These are phyloP conservation scores for Hirsutella rhossiliensis DNA, from an alignment of 2,329 filamentous ascomycete species.

Conservation along the genomic window DNA sequence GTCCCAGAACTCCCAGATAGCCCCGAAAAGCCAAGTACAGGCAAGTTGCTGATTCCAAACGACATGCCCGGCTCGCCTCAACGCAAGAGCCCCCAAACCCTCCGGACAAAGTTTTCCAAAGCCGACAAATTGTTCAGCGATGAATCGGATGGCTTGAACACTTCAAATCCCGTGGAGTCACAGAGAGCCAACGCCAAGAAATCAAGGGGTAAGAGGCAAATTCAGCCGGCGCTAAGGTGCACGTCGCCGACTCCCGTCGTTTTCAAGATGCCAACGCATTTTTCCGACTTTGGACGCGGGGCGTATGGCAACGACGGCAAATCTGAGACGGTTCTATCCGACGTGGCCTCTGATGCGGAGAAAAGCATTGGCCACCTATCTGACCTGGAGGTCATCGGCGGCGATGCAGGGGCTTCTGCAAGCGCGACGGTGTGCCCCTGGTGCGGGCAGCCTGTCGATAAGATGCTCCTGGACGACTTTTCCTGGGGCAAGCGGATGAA, in stretches of 20 bases:
- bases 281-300: constrained; percentile 5
- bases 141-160: background rate
- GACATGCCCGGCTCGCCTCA: background rate
- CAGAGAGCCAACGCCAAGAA: no score
- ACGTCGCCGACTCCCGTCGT: no score
- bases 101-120: constrained; percentile 1
- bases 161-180: no score
- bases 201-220: no score
- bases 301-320: background rate
- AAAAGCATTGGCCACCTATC: background rate
- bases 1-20: constrained; percentile 2
- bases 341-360: constrained; percentile 2
- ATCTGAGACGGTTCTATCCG: background rate
- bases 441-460: constrained; percentile 49
- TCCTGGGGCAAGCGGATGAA: constrained; percentile 34
- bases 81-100: background rate
- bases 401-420: constrained; percentile 1
- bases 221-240: no score
- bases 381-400: background rate
- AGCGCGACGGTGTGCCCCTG: constrained; percentile 45
- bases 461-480: constrained; percentile 39
- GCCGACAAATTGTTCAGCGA: background rate
- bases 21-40: constrained; percentile 1
- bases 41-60: background rate
- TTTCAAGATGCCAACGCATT: constrained; percentile 8